Base-by-base conservation (phyloP, 2,329 filamentous ascomycete genomes). In the Ophiostoma piceae region DNA sequence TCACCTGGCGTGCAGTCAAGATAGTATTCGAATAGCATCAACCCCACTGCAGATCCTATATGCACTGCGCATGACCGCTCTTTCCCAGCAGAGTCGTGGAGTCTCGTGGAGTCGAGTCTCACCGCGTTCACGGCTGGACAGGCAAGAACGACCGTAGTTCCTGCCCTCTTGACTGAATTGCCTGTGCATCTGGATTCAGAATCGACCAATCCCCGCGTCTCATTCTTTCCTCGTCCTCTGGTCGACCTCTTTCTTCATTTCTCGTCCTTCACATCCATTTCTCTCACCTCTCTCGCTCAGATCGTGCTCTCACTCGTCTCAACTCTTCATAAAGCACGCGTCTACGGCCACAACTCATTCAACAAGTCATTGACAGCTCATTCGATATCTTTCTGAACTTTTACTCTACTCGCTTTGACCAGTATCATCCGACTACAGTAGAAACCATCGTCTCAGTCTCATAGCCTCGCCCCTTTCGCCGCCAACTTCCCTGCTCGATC, bases 41-140 rank as follows among this genome's bases (percentile, higher is more conserved):
- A 26, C 62, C 12, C 19, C 62, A 65, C 62, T 6, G 32, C 19
- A 22, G 29, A 22, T 26, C 19, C 62, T 65, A 22, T 39, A n/a
- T n/a, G 19, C 62, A 65, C 62, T 29, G 62, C 37, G 66, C 43
- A 60, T 29, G 41, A 66, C 39, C 67, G 70, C 64, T 26, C 67
- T 41, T 69, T 67, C 67, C 64, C 22, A 57, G 35, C 32, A 60
- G 4, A 65, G 64, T 67, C 54, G 67, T 57, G 32, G 37, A 35
- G 62, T 66, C 35, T 32, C 57, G 26, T 66, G 19, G 35, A 37
- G 16, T 19, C 62, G 51, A 57, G 51, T 57, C 62, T 66, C 39
- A 66, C 65, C 68, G 68, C 66, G 66, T 69, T 67, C 26, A 69
- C 22, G 39, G 60, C 66, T 32, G 39, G 26, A 41, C 64, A 47